Conservation (phyloP, 495 filamentous ascomycete genomes). For the Coniosporium apollinis region DNA sequence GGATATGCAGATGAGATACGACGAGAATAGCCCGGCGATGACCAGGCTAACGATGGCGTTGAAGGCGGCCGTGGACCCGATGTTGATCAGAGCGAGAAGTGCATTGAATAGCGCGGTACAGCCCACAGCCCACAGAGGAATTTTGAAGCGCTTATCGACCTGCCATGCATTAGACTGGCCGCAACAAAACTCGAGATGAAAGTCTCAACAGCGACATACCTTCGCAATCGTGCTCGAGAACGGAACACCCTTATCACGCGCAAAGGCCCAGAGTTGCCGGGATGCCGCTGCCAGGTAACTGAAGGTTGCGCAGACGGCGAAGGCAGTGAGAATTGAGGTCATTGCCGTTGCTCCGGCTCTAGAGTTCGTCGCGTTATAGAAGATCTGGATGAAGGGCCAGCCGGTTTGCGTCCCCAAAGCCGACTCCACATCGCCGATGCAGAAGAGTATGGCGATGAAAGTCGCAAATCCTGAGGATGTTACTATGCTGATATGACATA, state of each 20-base stretch:
- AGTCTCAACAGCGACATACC: background rate
- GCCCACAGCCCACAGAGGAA: constrained; percentile 12
- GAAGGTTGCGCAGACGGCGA: background rate
- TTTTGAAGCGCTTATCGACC: constrained; percentile 1
- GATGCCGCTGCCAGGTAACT: constrained; percentile 7
- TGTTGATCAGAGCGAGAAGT: constrained; percentile 12
- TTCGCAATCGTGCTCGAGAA: constrained; percentile 2
- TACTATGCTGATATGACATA: no score
- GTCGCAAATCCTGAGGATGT: constrained; percentile 5
- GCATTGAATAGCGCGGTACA: constrained; percentile 6
- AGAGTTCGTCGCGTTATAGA: constrained; percentile 10
- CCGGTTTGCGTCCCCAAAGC: constrained; percentile 2
- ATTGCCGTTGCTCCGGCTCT: constrained; percentile 7
- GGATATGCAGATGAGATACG: constrained; percentile 9
- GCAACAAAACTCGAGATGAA: constrained; percentile 2
- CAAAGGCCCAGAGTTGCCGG: constrained; percentile 11
- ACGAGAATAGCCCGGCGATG: constrained; percentile 4
- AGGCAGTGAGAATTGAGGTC: constrained; percentile 4
- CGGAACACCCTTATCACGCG: constrained; percentile 9
- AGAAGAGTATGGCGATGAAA: constrained; percentile 5
- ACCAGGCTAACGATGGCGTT: constrained; percentile 11
- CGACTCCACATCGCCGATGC: constrained; percentile 8
- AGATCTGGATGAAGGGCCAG: constrained; percentile 11
- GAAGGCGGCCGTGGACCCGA: constrained; percentile 14
- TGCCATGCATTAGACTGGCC: no score